A percentile compares a stretch with the other conserved stretches of the same genome.
phyloP scores from a whole-genome alignment of 2,329 filamentous ascomycete species.

The Ascochyta rabiei region DNA sequence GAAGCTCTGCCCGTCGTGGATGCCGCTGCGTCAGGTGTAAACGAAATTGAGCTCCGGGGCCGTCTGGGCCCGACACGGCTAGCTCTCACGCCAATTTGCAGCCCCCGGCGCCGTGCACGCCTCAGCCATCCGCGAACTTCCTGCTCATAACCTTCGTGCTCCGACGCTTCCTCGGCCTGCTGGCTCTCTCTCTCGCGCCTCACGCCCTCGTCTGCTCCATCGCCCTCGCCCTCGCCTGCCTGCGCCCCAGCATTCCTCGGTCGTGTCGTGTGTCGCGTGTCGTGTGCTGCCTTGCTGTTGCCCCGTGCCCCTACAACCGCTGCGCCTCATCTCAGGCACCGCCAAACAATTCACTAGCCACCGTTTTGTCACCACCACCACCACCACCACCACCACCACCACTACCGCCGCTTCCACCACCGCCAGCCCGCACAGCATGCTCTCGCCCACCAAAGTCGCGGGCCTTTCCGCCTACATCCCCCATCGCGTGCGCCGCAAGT shows the following conservation, averaged over 20 bases:
- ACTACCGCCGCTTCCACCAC: conserved; percentile 26
- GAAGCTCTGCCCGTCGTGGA: conserved; percentile 6
- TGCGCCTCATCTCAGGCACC: conserved; percentile 26
- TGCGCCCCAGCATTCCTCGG: conserved; percentile 24
- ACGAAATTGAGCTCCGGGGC: conserved; percentile 22
- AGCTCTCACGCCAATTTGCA: conserved; percentile 31
- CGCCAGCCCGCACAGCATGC: conserved; percentile 40
- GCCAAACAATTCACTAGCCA: conserved; percentile 24
- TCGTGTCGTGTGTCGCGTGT: conserved; percentile 23
- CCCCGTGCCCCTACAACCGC: conserved; percentile 4
- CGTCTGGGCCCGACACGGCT: conserved; percentile 17
- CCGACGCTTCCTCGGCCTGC: conserved; percentile 25
- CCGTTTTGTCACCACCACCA: conserved; percentile 36
- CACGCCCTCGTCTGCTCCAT: neutral
- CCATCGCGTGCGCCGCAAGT: conserved; percentile 69
- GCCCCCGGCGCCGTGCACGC: conserved; percentile 33
- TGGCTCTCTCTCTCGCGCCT: conserved; percentile 15
- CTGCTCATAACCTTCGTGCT: conserved; percentile 40
- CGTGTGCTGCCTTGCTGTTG: conserved; percentile 30
- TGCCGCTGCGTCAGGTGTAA: conserved; percentile 23
- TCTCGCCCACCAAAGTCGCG: conserved; percentile 52
- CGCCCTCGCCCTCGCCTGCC: neutral
- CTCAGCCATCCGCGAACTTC: conserved; percentile 41
- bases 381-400: conserved; percentile 5
- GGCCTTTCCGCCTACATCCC: conserved; percentile 62